These are phyloP conservation scores for Pezicula rhizophila DNA, from an alignment of 2,329 filamentous ascomycete genomes.

Conservation along the genomic window DNA sequence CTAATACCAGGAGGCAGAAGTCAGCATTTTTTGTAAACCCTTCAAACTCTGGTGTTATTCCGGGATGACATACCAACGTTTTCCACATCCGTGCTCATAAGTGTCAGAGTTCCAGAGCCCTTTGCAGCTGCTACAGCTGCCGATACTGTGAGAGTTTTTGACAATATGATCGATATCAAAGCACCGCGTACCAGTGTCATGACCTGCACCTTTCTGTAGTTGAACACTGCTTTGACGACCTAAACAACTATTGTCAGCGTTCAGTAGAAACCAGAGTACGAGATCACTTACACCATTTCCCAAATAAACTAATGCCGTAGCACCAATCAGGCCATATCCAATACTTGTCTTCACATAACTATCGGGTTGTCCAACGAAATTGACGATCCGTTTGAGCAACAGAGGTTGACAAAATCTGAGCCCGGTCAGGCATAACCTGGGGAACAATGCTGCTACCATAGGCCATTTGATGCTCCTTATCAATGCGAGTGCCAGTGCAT, in stretches of 20 bases:
- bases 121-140: conserved; percentile 15
- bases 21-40: too few species aligned
- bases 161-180: conserved; percentile 4
- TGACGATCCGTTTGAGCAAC: conserved; percentile 2
- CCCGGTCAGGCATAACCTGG: conserved; percentile 2
- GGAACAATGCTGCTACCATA: neutral
- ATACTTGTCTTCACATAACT: neutral
- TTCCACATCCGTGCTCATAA: conserved; percentile 40
- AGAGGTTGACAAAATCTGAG: conserved; percentile 6
- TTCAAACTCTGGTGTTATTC: too few species aligned
- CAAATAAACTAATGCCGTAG: conserved; percentile 5
- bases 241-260: neutral
- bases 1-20: too few species aligned
- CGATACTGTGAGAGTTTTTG: conserved; percentile 1
- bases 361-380: conserved; percentile 1
- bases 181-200: neutral
- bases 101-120: conserved; percentile 32
- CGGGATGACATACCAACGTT: conserved; percentile 18
- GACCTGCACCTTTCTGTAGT: neutral
- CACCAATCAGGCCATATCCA: conserved; percentile 8
- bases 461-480: neutral
- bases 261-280: neutral
- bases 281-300: conserved; percentile 5
- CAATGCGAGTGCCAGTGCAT: conserved; percentile 1
- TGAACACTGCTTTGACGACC: neutral